A percentile compares a stretch with the other conserved stretches of the same genome.
These are phyloP conservation scores for Tubosaeta sp. DNA, from an alignment of 768 basidiomycete species.

Conservation along the genomic window DNA sequence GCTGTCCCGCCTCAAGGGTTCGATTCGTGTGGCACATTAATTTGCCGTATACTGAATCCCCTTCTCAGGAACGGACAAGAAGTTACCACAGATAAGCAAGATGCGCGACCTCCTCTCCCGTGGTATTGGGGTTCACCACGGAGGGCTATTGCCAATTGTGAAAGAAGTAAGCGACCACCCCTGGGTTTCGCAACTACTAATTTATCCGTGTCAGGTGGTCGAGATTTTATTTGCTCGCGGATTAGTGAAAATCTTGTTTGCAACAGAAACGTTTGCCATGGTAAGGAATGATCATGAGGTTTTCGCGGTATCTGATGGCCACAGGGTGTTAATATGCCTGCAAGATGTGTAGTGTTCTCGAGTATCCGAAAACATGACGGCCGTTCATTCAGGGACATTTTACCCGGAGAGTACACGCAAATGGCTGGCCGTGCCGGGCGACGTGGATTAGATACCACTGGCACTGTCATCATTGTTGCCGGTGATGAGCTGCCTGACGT, in stretches of 20 bases:
- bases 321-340: constrained; percentile 99
- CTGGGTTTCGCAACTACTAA: not conserved
- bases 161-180: constrained; percentile 69
- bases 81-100: constrained; percentile 85
- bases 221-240: constrained; percentile 96
- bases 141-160: constrained; percentile 91
- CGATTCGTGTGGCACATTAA: constrained; percentile 1
- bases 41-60: constrained; percentile 1
- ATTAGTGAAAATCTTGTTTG: constrained; percentile 93
- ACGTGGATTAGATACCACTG: constrained; percentile 90
- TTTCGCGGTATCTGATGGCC: constrained; percentile 11
- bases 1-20: constrained; percentile 85
- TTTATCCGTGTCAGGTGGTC: constrained; percentile 58
- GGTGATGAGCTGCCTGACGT: constrained; percentile 88
- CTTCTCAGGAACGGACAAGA: constrained; percentile 76
- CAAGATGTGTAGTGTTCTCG: constrained; percentile 95
- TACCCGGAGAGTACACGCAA: constrained; percentile 94
- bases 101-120: constrained; percentile 88
- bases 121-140: constrained; percentile 97
- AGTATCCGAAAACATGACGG: constrained; percentile 95
- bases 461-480: constrained; percentile 88
- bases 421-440: constrained; percentile 99
- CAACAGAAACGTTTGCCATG: constrained; percentile 99
- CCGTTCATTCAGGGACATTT: constrained; percentile 80
- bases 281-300: constrained; percentile 37